Percentiles rank a stretch among this genome's conserved stretches.
phyloP scores from a whole-genome alignment of 352 stramenopile species.

The Pythium phragmiticola region DNA sequence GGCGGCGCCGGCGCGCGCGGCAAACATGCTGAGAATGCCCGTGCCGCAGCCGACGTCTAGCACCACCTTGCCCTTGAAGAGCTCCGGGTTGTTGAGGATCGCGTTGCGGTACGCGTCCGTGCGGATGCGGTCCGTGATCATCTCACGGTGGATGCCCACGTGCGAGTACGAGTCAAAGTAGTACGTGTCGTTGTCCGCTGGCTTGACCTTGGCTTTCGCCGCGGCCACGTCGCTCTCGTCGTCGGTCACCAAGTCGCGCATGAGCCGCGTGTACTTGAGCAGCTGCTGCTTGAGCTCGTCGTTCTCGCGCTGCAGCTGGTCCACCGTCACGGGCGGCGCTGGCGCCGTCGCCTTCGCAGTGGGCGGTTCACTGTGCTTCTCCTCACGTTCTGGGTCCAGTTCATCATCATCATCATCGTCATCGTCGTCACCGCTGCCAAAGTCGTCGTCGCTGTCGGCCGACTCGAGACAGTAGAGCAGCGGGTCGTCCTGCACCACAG shows the following conservation, averaged over 20 bases:
- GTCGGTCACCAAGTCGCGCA: constrained; percentile 69
- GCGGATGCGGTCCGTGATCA: constrained; percentile 90
- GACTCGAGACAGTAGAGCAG: constrained; percentile 82
- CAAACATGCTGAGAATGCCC: constrained; percentile 98
- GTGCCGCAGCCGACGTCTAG: constrained; percentile 98
- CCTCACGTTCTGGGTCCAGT: constrained; percentile 23
- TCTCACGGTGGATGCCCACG: constrained; percentile 98
- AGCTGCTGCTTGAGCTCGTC: constrained; percentile 73
- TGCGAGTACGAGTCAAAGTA: constrained; percentile 99
- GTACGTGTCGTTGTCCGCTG: constrained; percentile 88
- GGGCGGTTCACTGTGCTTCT: constrained; percentile 36
- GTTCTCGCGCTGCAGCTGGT: constrained; percentile 60
- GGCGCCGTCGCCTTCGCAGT: background rate
- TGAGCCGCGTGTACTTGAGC: constrained; percentile 66
- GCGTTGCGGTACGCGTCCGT: constrained; percentile 97
- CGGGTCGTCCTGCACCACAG: constrained; percentile 72
- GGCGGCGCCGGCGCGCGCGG: constrained; percentile 84
- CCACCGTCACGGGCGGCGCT: constrained; percentile 33
- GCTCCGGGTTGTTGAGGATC: constrained; percentile 96
- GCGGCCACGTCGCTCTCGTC: constrained; percentile 35
- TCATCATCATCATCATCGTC: constrained; percentile 26
- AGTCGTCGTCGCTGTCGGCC: constrained; percentile 52
- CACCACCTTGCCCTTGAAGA: constrained; percentile 97
- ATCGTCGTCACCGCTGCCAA: constrained; percentile 40
- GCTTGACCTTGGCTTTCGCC: constrained; percentile 25